A percentile compares a stretch with the other conserved stretches of the same genome.
Evolutionary conservation across 2,329 filamentous ascomycete genomes (phyloP).

Genomic region (Penicillium sp.): DNA sequence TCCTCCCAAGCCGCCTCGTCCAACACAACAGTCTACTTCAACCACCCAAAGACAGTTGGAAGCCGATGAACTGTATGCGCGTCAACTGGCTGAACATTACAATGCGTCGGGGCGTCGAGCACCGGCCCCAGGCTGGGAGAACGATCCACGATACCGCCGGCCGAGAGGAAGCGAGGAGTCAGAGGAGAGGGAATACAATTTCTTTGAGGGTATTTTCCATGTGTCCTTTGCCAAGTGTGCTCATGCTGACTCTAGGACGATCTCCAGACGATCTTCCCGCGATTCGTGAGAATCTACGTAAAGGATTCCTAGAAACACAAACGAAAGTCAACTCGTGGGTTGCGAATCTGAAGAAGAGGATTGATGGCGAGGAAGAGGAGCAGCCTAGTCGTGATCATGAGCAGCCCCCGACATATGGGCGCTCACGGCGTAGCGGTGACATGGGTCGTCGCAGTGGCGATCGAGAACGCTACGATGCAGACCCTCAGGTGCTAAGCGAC

Average conservation of each 20-base stretch:
- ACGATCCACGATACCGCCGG: conserved; percentile 40
- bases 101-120: conserved; percentile 46
- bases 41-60: conserved; percentile 76
- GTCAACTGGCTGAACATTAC: conserved; percentile 90
- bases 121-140: conserved; percentile 32
- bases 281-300: conserved; percentile 87
- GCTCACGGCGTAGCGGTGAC: conserved; percentile 61
- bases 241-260: conserved; percentile 4
- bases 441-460: conserved; percentile 72
- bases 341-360: conserved; percentile 82
- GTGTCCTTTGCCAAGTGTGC: not conserved
- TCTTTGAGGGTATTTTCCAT: conserved; percentile 66
- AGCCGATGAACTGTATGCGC: conserved; percentile 85
- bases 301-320: conserved; percentile 93
- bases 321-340: conserved; percentile 92
- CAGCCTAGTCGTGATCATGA: conserved; percentile 29
- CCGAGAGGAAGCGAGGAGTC: conserved; percentile 57
- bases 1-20: conserved; percentile 78
- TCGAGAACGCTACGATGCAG: conserved; percentile 88
- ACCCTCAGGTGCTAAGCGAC: conserved; percentile 83
- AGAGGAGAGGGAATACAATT: conserved; percentile 76
- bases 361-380: conserved; percentile 76
- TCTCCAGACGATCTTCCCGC: conserved; percentile 78
- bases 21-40: conserved; percentile 52
- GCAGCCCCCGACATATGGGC: conserved; percentile 40